These are phyloP conservation scores for Exophiala calicioides DNA, from an alignment of 2,329 filamentous ascomycete species.

Conservation along the genomic window DNA sequence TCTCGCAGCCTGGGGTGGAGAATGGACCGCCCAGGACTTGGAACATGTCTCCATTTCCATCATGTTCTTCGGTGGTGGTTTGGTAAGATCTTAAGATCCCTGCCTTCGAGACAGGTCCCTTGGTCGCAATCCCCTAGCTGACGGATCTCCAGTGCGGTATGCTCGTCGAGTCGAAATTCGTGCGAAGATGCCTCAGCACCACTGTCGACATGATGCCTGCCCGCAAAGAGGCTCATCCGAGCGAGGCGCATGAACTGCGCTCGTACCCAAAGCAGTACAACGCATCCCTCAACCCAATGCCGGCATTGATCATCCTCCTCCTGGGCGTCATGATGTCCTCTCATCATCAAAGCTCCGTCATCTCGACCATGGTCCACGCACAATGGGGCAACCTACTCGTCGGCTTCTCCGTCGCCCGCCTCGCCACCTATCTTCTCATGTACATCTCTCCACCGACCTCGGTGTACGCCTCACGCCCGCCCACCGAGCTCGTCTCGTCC, in stretches of 20 bases:
- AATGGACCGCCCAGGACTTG: conserved; percentile 76
- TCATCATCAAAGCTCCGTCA: conserved; percentile 80
- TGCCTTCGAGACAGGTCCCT: no score
- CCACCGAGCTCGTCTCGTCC: conserved; percentile 81
- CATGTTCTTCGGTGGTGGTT: conserved; percentile 87
- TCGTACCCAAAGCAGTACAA: conserved; percentile 66
- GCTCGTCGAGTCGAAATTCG: conserved; percentile 73
- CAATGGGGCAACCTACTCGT: conserved; percentile 89
- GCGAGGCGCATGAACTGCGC: conserved; percentile 49
- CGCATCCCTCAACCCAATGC: conserved; percentile 84
- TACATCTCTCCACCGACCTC: conserved; percentile 81
- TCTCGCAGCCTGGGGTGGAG: conserved; percentile 68
- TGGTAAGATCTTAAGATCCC: conserved; percentile 63
- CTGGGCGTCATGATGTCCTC: conserved; percentile 94
- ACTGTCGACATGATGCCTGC: conserved; percentile 46
- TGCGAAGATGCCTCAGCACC: conserved; percentile 61
- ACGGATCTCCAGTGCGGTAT: conserved; percentile 65
- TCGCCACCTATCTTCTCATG: conserved; percentile 74
- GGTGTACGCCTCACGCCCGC: conserved; percentile 77
- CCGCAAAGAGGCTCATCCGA: conserved; percentile 33
- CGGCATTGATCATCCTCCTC: conserved; percentile 80
- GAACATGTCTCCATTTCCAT: conserved; percentile 92
- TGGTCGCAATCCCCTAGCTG: not conserved
- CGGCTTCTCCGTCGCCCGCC: conserved; percentile 76
- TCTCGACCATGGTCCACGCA: conserved; percentile 87